These are phyloP conservation scores for Beauveria caledonica DNA, from an alignment of 2,329 filamentous ascomycete species.

Conservation along the genomic window DNA sequence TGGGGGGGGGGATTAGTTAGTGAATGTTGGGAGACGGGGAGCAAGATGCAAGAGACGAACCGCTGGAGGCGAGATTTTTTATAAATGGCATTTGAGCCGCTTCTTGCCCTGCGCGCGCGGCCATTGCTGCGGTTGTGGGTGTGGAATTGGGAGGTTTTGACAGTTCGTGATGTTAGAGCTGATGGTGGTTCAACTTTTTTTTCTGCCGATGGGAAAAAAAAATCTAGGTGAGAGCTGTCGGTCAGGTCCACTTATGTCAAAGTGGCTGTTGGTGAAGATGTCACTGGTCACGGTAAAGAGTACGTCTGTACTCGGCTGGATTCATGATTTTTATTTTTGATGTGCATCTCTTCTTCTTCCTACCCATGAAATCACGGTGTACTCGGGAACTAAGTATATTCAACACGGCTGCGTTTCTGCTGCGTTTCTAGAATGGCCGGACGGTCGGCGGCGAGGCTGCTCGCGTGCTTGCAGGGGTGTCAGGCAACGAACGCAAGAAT, in stretches of 20 bases:
- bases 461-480: no score
- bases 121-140: conserved; percentile 23
- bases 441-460: no score
- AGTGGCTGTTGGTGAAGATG: neutral
- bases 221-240: conserved; percentile 13
- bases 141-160: neutral
- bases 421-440: no score
- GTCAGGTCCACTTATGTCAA: neutral
- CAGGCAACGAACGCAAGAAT: no score
- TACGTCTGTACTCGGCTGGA: no score
- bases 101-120: conserved; percentile 23
- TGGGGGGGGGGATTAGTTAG: neutral
- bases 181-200: neutral
- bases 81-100: conserved; percentile 62
- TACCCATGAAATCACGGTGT: no score
- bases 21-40: neutral
- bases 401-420: no score
- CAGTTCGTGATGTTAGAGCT: neutral
- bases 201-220: conserved; percentile 11
- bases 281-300: neutral
- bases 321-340: no score
- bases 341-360: no score
- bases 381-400: no score
- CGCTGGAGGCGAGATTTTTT: conserved; percentile 75
- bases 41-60: conserved; percentile 38